phyloP scores from a whole-genome alignment of 208 protist genomes.

The Crithidia acanthocephali region DNA sequence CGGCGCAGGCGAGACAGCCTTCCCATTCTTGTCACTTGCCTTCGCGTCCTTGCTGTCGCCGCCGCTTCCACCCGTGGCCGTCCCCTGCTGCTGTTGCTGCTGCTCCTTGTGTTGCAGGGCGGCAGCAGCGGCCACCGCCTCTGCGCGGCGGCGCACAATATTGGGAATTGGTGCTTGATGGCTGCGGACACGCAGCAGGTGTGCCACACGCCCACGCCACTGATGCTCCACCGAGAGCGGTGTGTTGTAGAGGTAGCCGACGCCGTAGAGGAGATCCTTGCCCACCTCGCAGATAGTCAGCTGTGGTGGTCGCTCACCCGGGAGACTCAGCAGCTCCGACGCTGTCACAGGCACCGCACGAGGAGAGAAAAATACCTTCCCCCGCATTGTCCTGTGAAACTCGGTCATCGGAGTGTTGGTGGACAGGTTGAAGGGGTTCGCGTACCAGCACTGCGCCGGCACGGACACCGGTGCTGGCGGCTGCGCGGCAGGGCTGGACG shows the following conservation, averaged over 20 bases:
- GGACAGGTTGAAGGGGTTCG: conserved; percentile 44
- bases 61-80: not conserved
- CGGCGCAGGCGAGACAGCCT: not conserved
- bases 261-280: conserved; percentile 69
- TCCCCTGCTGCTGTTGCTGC: conserved; percentile 1
- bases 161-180: conserved; percentile 28
- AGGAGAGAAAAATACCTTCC: conserved; percentile 63
- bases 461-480: conserved; percentile 26
- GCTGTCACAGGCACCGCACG: conserved; percentile 41
- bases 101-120: not conserved
- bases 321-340: conserved; percentile 51
- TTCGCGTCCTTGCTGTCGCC: not conserved
- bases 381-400: conserved; percentile 58
- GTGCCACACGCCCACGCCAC: conserved; percentile 64
- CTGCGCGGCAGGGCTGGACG: not conserved
- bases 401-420: conserved; percentile 42
- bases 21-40: not conserved
- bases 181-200: conserved; percentile 45
- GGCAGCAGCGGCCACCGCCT: conserved; percentile 8
- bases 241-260: conserved; percentile 74
- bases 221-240: conserved; percentile 75
- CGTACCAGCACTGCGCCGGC: conserved; percentile 73
- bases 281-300: conserved; percentile 51
- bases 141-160: conserved; percentile 20
- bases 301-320: conserved; percentile 35